Evolutionary conservation across 352 stramenopile species (phyloP).

Genomic region (Thraustochytrium sp.): DNA sequence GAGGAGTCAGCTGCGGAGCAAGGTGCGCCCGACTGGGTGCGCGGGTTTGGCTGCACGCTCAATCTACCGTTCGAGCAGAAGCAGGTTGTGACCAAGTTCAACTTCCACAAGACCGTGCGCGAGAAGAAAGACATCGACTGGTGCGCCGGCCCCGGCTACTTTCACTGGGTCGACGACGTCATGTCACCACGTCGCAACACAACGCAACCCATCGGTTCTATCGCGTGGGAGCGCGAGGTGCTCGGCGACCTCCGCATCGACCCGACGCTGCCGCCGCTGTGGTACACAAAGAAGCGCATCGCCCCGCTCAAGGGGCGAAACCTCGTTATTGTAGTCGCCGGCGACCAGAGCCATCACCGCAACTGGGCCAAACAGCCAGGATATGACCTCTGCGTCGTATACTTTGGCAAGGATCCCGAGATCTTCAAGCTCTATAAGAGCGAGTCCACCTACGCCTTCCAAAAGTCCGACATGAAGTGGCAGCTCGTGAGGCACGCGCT

Average conservation of each 20-base stretch:
- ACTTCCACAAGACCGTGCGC: background rate
- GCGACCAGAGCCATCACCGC: background rate
- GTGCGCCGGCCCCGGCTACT: background rate
- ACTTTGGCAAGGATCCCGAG: background rate
- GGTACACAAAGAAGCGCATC: background rate
- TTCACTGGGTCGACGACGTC: background rate
- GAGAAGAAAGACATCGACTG: background rate
- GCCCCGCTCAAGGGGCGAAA: background rate
- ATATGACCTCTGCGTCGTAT: constrained; percentile 21
- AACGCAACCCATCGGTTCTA: background rate
- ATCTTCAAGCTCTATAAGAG: background rate
- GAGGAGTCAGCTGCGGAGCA: background rate
- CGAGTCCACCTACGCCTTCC: background rate
- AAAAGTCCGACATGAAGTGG: constrained; percentile 22
- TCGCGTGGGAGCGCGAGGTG: background rate
- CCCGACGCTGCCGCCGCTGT: background rate
- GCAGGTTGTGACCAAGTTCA: background rate
- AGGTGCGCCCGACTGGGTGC: background rate
- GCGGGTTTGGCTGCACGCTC: background rate
- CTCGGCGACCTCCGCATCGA: background rate
- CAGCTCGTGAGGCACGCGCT: constrained; percentile 14
- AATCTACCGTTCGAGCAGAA: background rate
- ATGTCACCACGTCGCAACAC: background rate
- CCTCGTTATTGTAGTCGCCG: constrained; percentile 15
- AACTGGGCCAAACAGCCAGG: background rate